These are phyloP conservation scores for Dactylellina sp. DNA, from an alignment of 2,329 filamentous ascomycete genomes.

Conservation along the genomic window DNA sequence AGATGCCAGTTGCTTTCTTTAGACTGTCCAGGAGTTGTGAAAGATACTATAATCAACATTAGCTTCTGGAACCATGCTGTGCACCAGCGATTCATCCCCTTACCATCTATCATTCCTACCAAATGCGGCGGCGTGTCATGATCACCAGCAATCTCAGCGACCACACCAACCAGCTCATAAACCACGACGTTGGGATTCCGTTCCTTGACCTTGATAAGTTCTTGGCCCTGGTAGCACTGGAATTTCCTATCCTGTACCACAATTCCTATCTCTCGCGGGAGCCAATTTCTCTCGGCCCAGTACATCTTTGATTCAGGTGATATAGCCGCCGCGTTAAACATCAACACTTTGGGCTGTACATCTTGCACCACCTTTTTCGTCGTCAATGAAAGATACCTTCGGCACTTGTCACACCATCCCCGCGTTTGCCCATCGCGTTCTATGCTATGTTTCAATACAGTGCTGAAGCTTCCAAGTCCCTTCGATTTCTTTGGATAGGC, in stretches of 20 bases:
- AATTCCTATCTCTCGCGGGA: conserved; percentile 93
- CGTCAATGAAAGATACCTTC: conserved; percentile 86
- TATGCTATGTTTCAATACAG: conserved; percentile 90
- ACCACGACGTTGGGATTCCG: conserved; percentile 80
- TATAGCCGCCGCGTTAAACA: conserved; percentile 82
- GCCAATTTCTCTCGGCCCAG: conserved; percentile 90
- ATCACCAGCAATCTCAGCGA: conserved; percentile 87
- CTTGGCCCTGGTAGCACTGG: conserved; percentile 93
- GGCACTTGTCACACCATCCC: conserved; percentile 93
- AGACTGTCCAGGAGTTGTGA: conserved; percentile 72
- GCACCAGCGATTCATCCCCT: conserved; percentile 49
- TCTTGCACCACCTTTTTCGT: conserved; percentile 85
- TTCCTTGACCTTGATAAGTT: conserved; percentile 82
- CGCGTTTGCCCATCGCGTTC: conserved; percentile 88
- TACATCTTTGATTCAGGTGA: conserved; percentile 79
- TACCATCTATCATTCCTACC: conserved; percentile 89
- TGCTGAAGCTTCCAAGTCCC: conserved; percentile 77
- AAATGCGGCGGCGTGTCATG: conserved; percentile 89
- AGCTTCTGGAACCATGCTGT: neutral
- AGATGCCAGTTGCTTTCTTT: conserved; percentile 85
- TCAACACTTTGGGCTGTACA: conserved; percentile 80
- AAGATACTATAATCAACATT: conserved; percentile 68
- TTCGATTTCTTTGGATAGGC: conserved; percentile 74
- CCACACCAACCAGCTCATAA: conserved; percentile 90
- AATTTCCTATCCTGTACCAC: conserved; percentile 91